Evolutionary conservation across 257 asterid species (phyloP), one percentile per base, ranked within the genome.

Genomic region (Paulownia fortunei): DNA sequence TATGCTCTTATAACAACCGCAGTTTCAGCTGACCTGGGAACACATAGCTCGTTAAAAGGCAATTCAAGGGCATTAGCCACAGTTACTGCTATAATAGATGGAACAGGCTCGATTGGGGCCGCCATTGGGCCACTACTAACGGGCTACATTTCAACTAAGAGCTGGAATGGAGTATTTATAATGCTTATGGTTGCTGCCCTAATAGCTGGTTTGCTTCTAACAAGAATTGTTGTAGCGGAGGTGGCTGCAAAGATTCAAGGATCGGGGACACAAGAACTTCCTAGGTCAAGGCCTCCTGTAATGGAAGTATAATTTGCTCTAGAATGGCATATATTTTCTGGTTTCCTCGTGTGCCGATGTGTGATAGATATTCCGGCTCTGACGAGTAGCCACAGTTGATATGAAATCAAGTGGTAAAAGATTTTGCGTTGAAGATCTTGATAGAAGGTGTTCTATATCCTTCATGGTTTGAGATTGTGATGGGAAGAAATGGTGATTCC

Each of bases 21-120:
- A 2, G 97, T 91, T 61, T 91, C 97, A n/a, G 90, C 97, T n/a
- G 92, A 91, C 76, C 82, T 91, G 74, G 94, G 97, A 73, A 89
- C 94, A 42, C 97, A 89, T 21, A 79, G 89, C 74, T 89, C 94
- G 24, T 44, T 91, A 81, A 91, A 71, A 80, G 94, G 89, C 66
- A 86, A 89, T 73, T 79, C 94, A 8, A 65, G 90, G 41, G 94
- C 97, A 18, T 77, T 91, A 6, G 97, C 94, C 54, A 91, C 92
- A 3, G 97, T 91, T 10, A 89, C 94, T 0, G 94, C 97, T 10
- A 89, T 89, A 60, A 91, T 91, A 8, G 94, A 91, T 47, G 96
- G 94, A 27, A 89, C 96, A 0, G 96, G 96, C 34, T 91, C 94
- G 2, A 85, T 91, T 15, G 97, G 97, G 12, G 97, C 94, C 5